These are phyloP conservation scores for Lachancea quebecensis DNA, from an alignment of 805 yeast genomes.

Conservation along the genomic window DNA sequence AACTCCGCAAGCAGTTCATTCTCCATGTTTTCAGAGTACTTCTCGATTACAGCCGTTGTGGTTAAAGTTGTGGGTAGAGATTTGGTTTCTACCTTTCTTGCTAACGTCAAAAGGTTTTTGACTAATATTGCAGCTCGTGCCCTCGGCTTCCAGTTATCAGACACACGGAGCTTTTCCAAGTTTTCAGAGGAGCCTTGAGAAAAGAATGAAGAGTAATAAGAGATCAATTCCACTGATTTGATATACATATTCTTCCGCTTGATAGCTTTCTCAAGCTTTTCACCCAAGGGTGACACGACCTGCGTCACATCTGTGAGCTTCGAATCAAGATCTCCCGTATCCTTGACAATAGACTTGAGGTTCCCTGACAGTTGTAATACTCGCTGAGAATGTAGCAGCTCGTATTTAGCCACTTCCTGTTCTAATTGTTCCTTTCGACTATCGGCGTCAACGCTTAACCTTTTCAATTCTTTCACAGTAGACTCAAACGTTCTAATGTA, in stretches of 20 bases:
- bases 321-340: constrained; percentile 24
- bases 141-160: constrained; percentile 48
- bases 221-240: constrained; percentile 64
- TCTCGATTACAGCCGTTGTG: constrained; percentile 44
- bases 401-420: constrained; percentile 51
- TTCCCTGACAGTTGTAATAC: constrained; percentile 39
- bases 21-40: constrained; percentile 74
- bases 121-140: constrained; percentile 57
- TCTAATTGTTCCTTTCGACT: constrained; percentile 46
- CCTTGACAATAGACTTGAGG: constrained; percentile 17
- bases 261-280: constrained; percentile 57
- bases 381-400: constrained; percentile 60
- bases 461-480: constrained; percentile 63
- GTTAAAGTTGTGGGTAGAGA: constrained; percentile 39
- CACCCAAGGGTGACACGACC: constrained; percentile 64
- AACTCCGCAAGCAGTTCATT: constrained; percentile 60
- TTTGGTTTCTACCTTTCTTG: constrained; percentile 55
- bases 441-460: constrained; percentile 50
- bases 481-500: constrained; percentile 90
- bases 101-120: constrained; percentile 55
- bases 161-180: constrained; percentile 47
- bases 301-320: constrained; percentile 43
- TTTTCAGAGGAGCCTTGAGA: constrained; percentile 42
- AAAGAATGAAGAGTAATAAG: constrained; percentile 71
- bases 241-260: constrained; percentile 66